Base-by-base conservation (phyloP, 2,329 filamentous ascomycete genomes). In the Gnomoniopsis sp. region DNA sequence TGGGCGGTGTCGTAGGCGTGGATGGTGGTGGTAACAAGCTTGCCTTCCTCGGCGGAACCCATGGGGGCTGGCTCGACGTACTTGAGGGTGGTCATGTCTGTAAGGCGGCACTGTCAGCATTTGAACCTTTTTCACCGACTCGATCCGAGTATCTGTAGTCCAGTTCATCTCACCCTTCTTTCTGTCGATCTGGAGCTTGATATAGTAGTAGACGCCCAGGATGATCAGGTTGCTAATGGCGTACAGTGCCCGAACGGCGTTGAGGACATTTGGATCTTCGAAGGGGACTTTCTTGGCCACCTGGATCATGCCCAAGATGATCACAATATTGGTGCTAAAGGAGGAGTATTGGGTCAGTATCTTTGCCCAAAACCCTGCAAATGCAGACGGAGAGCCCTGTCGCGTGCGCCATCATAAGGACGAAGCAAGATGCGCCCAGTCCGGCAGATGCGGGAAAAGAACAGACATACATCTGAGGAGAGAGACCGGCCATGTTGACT, bases 281-380 rank as follows among this genome's bases (percentile, higher is more conserved):
- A 98, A 96, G 51, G 93, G 91, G 62, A 99, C 87, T 77, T 88
- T 91, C 85, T 98, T 98, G 68, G 92, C 90, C 62, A 96, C 89
- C 83, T 97, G 93, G 91, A 98, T 97, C 89, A 97, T 96, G 73
- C 90, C 90, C 68, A 96, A 86, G 79, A 96, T 93, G 87, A 96
- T 92, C 80, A 91, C 82, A 75, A 96, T 83, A 84, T 96, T 96
- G 75, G 90, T 91, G 70, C 92, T 96, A 75, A 66, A 63, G 56
- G 62, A 62, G 58, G 61, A 46, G 22, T 15, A 55, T 26, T 33
- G 46, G 57, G 65, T 73, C 59, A 72, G 51, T 36, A 52, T 53
- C 23, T 4, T 7, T 23, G 7, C 30, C 12, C 12, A 12, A 1
- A 7, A 8, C 3, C 30, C 14, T n/a, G n/a, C 30, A 3, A 15